Evolutionary conservation across 108 stramenopile genomes (phyloP).

Genomic region (Fistulifera solaris): DNA sequence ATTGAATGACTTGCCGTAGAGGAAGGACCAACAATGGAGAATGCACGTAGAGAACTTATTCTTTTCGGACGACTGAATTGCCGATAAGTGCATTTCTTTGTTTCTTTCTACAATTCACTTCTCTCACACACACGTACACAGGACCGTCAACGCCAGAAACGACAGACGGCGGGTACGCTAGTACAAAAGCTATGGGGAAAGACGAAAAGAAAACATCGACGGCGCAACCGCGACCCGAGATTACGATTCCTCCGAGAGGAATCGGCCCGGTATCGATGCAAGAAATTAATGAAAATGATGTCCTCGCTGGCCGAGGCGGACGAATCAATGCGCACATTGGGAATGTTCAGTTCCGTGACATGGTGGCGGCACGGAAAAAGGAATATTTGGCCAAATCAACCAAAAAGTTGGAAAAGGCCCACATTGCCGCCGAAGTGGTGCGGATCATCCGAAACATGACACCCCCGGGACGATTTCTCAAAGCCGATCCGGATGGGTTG

Average conservation of each 20-base stretch:
- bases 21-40: no score
- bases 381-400: slow-evolving; percentile 64
- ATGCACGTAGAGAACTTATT: no score
- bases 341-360: slow-evolving; percentile 72
- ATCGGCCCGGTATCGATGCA: slow-evolving; percentile 30
- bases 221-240: slow-evolving; percentile 39
- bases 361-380: slow-evolving; percentile 49
- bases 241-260: slow-evolving; percentile 32
- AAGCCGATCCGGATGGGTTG: slow-evolving; percentile 57
- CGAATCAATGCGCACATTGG: slow-evolving; percentile 82
- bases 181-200: neutral
- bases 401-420: slow-evolving; percentile 77
- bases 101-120: no score
- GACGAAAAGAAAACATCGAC: slow-evolving; percentile 24
- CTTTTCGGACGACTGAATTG: no score
- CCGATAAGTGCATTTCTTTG: no score
- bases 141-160: slow-evolving; percentile 7
- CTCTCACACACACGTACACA: neutral
- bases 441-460: slow-evolving; percentile 48
- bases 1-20: no score
- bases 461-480: slow-evolving; percentile 73
- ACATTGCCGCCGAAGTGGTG: slow-evolving; percentile 68
- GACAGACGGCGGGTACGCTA: slow-evolving; percentile 8
- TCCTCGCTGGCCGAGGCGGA: slow-evolving; percentile 71
- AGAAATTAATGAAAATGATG: slow-evolving; percentile 46